Evolutionary conservation across 2,329 filamentous ascomycete genomes (phyloP).

Genomic region (Hypomyces rosellus): DNA sequence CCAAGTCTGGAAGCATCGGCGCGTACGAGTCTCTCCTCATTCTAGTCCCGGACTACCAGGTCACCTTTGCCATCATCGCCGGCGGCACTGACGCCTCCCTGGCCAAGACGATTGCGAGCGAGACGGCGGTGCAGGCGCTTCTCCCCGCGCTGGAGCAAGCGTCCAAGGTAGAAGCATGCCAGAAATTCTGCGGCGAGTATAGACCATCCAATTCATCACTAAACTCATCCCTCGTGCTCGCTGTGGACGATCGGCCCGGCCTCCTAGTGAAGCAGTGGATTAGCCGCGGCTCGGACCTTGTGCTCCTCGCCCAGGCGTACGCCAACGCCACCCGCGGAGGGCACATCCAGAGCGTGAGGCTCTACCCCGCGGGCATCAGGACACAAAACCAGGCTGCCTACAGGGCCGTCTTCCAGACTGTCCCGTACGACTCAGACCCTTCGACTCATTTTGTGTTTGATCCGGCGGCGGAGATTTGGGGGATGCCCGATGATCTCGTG

Average conservation of each 20-base stretch:
- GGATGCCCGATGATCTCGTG: conserved; percentile 9
- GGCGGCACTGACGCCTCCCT: conserved; percentile 7
- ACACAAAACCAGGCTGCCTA: neutral
- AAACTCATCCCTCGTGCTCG: conserved; percentile 7
- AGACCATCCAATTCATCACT: neutral
- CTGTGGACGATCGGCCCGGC: conserved; percentile 6
- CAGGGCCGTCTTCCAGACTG: conserved; percentile 1
- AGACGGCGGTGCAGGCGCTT: conserved; percentile 7
- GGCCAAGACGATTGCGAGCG: conserved; percentile 1
- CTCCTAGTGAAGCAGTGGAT: conserved; percentile 9
- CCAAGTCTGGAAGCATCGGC: conserved; percentile 27
- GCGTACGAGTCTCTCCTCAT: conserved; percentile 25
- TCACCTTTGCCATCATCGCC: conserved; percentile 17
- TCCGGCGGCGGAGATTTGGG: conserved; percentile 9
- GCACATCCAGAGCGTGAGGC: neutral
- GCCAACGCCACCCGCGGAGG: conserved; percentile 8
- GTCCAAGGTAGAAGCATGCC: conserved; percentile 4
- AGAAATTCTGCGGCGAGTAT: conserved; percentile 10
- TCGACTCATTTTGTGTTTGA: conserved; percentile 2
- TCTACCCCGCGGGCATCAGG: conserved; percentile 5
- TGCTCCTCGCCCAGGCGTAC: conserved; percentile 9
- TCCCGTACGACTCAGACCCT: neutral
- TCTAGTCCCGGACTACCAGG: conserved; percentile 26
- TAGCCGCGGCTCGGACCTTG: conserved; percentile 7
- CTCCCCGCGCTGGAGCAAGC: conserved; percentile 9